Percentiles rank a stretch among this genome's conserved stretches.
Evolutionary conservation across 2,329 filamentous ascomycete species (phyloP).

Genomic region (Myriangium duriaei): DNA sequence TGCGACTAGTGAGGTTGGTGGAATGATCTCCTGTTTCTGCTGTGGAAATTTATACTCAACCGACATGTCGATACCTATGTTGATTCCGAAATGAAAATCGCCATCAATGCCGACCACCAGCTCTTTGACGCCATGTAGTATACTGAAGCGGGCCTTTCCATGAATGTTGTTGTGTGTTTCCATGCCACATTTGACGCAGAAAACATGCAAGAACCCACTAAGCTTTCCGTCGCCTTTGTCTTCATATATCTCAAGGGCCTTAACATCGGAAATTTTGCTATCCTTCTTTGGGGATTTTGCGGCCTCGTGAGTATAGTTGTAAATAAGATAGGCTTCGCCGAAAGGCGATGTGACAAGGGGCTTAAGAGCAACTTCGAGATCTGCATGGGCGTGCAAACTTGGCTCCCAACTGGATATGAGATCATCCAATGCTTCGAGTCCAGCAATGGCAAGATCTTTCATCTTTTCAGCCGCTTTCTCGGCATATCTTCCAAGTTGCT

Average conservation of each 20-base stretch:
- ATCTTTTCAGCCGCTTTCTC: no score
- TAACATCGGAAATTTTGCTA: no score
- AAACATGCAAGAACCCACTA: no score
- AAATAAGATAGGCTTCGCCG: neutral
- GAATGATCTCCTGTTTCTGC: conserved; percentile 1
- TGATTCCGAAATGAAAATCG: conserved; percentile 3
- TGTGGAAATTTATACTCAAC: neutral
- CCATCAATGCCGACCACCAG: conserved; percentile 6
- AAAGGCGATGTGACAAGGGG: neutral
- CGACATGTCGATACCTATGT: conserved; percentile 5
- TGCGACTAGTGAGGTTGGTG: neutral
- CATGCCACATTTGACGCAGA: conserved; percentile 6
- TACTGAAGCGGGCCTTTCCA: conserved; percentile 2
- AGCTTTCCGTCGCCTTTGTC: no score
- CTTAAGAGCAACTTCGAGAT: neutral
- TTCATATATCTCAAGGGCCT: no score
- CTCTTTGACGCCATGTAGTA: neutral
- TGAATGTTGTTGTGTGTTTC: neutral
- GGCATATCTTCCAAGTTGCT: no score
- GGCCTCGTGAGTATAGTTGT: no score
- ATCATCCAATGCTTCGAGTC: no score
- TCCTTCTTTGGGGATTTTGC: neutral
- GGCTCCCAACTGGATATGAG: conserved; percentile 3
- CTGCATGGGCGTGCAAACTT: neutral
- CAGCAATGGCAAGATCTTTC: no score